These are phyloP conservation scores for Pinus albicaulis DNA, from an alignment of 75 land plant species.

Conservation along the genomic window DNA sequence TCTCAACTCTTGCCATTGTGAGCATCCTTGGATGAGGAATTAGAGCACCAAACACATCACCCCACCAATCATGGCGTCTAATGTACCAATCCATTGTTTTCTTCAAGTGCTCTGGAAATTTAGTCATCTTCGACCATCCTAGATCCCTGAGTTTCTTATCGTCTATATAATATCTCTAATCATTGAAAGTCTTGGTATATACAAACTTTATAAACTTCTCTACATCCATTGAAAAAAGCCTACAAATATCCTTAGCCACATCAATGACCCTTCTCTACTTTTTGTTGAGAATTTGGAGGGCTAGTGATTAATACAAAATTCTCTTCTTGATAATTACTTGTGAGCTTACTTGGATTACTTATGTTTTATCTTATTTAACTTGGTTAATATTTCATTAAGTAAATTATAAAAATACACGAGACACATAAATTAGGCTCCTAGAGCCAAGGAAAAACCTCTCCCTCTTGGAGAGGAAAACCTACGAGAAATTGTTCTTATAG, in stretches of 20 bases:
- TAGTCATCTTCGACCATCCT: slow-evolving; percentile 64
- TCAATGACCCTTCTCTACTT: slow-evolving; percentile 69
- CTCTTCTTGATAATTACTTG: too few species aligned
- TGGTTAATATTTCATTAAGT: too few species aligned
- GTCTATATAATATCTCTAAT: slow-evolving; percentile 68
- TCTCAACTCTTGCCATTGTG: slow-evolving; percentile 46
- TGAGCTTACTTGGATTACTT: too few species aligned
- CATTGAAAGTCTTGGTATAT: slow-evolving; percentile 70
- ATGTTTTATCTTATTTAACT: too few species aligned
- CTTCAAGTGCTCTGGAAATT: slow-evolving; percentile 60
- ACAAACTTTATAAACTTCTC: slow-evolving; percentile 53
- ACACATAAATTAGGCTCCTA: too few species aligned
- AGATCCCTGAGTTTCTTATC: slow-evolving; percentile 55
- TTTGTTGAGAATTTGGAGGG: too few species aligned
- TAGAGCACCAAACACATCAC: slow-evolving; percentile 74
- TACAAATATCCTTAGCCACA: slow-evolving; percentile 72
- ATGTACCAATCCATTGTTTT: slow-evolving; percentile 75
- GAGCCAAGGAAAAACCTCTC: too few species aligned
- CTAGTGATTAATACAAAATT: too few species aligned
- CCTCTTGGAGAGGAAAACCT: too few species aligned
- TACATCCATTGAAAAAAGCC: slow-evolving; percentile 48
- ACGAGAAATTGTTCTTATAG: too few species aligned
- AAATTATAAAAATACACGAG: too few species aligned
- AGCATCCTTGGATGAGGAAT: slow-evolving; percentile 71
- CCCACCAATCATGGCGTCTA: slow-evolving; percentile 63